Evolutionary conservation across 202 grass and related monocot genomes (phyloP).

Genomic region (Schoenoplectus tabernaemontani): DNA sequence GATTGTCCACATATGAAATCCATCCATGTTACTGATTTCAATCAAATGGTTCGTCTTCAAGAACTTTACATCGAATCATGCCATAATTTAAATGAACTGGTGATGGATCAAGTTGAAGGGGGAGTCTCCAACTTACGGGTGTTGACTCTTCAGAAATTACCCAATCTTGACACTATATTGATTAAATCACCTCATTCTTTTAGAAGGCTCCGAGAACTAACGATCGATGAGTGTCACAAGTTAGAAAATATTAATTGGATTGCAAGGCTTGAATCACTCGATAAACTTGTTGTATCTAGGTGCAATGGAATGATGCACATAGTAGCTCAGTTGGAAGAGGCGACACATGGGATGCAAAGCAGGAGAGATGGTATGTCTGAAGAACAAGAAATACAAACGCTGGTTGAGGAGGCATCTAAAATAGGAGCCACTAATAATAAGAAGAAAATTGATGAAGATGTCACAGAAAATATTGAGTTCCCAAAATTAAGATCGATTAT

Average conservation of each 20-base stretch:
- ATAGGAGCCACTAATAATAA: not conserved
- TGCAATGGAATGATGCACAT: conserved; percentile 43
- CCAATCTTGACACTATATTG: conserved; percentile 32
- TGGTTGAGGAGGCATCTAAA: not conserved
- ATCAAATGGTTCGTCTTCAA: conserved; percentile 38
- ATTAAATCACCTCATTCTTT: conserved; percentile 38
- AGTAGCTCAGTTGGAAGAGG: conserved; percentile 27
- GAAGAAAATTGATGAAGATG: not conserved
- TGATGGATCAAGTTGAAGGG: conserved; percentile 20
- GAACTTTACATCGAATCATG: conserved; percentile 61
- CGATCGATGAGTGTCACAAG: conserved; percentile 40
- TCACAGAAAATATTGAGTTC: conserved; percentile 11
- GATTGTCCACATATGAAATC: conserved; percentile 40
- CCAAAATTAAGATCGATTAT: conserved; percentile 39
- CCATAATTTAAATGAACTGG: conserved; percentile 37
- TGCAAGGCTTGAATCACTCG: conserved; percentile 45
- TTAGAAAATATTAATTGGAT: conserved; percentile 46
- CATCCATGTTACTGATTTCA: conserved; percentile 49
- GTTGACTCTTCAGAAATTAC: conserved; percentile 41
- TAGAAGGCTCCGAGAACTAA: conserved; percentile 41
- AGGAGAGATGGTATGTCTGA: not conserved
- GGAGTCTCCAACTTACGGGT: conserved; percentile 29
- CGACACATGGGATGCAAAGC: not conserved
- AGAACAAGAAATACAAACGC: conserved; percentile 15
- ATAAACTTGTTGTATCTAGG: conserved; percentile 42